Evolutionary conservation across 495 filamentous ascomycete species (phyloP).

Genomic region (Xylaria sp.): DNA sequence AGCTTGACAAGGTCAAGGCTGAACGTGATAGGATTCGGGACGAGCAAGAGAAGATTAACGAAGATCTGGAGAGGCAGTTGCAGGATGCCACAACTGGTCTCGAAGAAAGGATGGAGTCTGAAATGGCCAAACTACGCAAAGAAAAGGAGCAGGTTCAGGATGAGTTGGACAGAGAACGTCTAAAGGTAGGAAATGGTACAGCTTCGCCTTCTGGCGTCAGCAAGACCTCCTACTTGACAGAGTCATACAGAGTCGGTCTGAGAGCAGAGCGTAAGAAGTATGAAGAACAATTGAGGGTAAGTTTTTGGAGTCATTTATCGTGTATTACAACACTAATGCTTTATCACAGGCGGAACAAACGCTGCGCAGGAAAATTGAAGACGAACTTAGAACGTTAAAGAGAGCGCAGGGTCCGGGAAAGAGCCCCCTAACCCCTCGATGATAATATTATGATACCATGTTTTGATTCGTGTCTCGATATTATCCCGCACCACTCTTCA

Average conservation of each 20-base stretch:
- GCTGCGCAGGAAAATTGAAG: conserved; percentile 53
- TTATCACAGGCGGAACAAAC: conserved; percentile 55
- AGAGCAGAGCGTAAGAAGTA: conserved; percentile 61
- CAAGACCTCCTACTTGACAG: conserved; percentile 43
- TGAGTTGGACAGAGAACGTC: conserved; percentile 52
- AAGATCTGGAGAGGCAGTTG: conserved; percentile 40
- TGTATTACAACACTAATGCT: conserved; percentile 27
- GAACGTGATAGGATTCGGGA: conserved; percentile 43
- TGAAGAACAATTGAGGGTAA: conserved; percentile 57
- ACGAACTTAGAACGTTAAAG: conserved; percentile 51
- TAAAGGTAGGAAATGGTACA: conserved; percentile 40
- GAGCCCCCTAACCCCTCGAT: conserved; percentile 42
- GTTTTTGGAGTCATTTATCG: conserved; percentile 30
- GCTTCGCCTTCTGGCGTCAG: conserved; percentile 32
- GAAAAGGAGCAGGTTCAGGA: conserved; percentile 48
- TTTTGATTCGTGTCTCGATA: conserved; percentile 25
- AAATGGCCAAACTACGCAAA: conserved; percentile 43
- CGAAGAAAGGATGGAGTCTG: conserved; percentile 43
- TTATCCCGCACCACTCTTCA: conserved; percentile 31
- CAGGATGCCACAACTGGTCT: conserved; percentile 37
- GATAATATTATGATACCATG: conserved; percentile 27
- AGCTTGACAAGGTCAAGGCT: conserved; percentile 49
- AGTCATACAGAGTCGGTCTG: conserved; percentile 43
- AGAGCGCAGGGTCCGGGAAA: conserved; percentile 45
- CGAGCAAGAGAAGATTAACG: conserved; percentile 44